Percentiles rank a stretch among this genome's conserved stretches.
phyloP scores from a whole-genome alignment of 2,329 filamentous ascomycete species.

The Lasiodiplodia sp. region DNA sequence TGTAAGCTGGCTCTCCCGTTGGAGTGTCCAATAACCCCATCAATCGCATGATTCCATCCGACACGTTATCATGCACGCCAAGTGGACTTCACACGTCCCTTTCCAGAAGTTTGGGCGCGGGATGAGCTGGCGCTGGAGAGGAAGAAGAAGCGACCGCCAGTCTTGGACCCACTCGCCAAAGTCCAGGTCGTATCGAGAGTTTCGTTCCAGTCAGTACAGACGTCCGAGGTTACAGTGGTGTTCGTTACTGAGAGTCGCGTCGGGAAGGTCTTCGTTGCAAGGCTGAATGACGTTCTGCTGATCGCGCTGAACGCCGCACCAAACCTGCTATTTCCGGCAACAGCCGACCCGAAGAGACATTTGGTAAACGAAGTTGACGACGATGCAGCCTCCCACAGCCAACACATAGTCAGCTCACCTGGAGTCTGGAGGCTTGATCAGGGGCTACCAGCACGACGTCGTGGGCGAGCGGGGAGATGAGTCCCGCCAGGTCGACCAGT shows the following conservation, averaged over 20 bases:
- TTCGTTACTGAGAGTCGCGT: background rate
- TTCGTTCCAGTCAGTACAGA: background rate
- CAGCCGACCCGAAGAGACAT: too few species aligned
- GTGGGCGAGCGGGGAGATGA: background rate
- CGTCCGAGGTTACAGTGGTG: background rate
- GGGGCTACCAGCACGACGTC: background rate
- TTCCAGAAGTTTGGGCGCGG: background rate
- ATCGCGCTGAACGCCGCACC: background rate
- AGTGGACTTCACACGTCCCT: background rate
- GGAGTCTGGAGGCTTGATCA: background rate
- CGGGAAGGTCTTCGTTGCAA: background rate
- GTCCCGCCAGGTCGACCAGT: background rate
- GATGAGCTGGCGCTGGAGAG: background rate
- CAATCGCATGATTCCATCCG: too few species aligned
- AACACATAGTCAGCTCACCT: background rate
- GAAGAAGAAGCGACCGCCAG: background rate
- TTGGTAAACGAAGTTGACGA: background rate
- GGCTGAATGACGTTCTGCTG: background rate
- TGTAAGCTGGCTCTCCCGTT: too few species aligned
- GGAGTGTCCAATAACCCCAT: too few species aligned
- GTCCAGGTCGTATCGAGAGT: background rate
- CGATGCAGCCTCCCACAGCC: background rate
- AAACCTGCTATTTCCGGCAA: background rate
- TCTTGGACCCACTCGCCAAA: background rate
- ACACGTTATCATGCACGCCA: background rate